These are phyloP conservation scores for Pistacia atlantica DNA, from an alignment of 345 rosid species.

Conservation along the genomic window DNA sequence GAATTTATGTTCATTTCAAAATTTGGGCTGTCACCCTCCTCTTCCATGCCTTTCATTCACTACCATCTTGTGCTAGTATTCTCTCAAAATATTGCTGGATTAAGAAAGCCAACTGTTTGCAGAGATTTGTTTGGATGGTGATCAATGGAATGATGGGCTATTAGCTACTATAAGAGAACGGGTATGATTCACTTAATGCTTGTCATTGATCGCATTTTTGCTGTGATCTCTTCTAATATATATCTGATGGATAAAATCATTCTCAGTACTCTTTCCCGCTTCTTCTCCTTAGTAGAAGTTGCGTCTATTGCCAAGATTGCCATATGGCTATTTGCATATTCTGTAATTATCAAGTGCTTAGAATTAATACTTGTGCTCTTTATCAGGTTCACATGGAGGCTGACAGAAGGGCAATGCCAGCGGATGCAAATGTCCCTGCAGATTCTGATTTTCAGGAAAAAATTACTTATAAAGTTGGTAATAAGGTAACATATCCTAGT, in stretches of 20 bases:
- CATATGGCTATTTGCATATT: neutral
- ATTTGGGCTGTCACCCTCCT: neutral
- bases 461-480: conserved; percentile 71
- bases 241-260: neutral
- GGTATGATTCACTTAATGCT: conserved; percentile 44
- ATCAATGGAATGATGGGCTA: conserved; percentile 93
- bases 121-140: conserved; percentile 80
- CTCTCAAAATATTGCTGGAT: neutral
- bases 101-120: conserved; percentile 23
- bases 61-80: neutral
- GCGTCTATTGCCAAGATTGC: conserved; percentile 1
- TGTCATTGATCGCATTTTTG: conserved; percentile 7
- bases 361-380: neutral
- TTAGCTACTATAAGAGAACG: conserved; percentile 89
- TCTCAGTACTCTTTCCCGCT: neutral
- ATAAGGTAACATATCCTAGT: conserved; percentile 52
- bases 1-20: neutral
- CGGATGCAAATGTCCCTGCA: conserved; percentile 42
- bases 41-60: neutral
- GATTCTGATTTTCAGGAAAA: conserved; percentile 58
- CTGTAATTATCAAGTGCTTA: neutral
- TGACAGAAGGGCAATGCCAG: conserved; percentile 69
- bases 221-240: neutral
- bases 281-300: neutral
- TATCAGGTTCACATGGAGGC: conserved; percentile 94